Percentiles rank a stretch among this genome's conserved stretches.
Conservation (phyloP, 768 basidiomycete genomes). For the Termitomyces sp. region DNA sequence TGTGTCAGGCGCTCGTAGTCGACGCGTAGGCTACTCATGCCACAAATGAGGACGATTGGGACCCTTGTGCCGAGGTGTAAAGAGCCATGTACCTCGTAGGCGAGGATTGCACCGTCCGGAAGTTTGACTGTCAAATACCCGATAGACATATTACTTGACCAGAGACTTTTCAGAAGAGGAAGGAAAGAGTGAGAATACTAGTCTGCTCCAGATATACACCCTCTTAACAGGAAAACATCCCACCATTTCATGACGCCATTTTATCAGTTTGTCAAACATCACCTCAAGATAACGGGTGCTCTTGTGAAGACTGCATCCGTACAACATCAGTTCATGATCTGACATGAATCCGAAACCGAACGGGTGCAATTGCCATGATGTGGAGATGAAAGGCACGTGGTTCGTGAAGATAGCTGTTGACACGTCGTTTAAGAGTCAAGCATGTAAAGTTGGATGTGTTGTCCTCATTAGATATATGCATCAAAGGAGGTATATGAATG, state of each 20-base stretch:
- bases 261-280: slow-evolving; percentile 5
- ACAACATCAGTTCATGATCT: not conserved
- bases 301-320: slow-evolving; percentile 10
- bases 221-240: slow-evolving; percentile 2
- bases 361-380: slow-evolving; percentile 9
- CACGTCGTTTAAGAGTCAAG: not conserved
- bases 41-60: slow-evolving; percentile 38
- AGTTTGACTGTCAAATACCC: slow-evolving; percentile 22
- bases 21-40: slow-evolving; percentile 30
- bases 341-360: not conserved
- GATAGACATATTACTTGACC: slow-evolving; percentile 13
- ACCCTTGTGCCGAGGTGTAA: slow-evolving; percentile 21
- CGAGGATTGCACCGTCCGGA: slow-evolving; percentile 36
- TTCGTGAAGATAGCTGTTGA: not conserved
- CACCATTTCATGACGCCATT: not conserved
- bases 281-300: slow-evolving; percentile 4
- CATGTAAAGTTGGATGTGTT: not conserved
- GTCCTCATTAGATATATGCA: not conserved
- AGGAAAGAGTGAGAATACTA: not conserved
- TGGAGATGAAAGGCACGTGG: slow-evolving; percentile 1
- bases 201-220: not conserved
- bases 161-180: not conserved
- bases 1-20: slow-evolving; percentile 33
- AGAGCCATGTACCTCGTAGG: slow-evolving; percentile 37
- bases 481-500: not conserved